These are phyloP conservation scores for Akanthomyces uredinophilus DNA, from an alignment of 2,329 filamentous ascomycete species.

Conservation along the genomic window DNA sequence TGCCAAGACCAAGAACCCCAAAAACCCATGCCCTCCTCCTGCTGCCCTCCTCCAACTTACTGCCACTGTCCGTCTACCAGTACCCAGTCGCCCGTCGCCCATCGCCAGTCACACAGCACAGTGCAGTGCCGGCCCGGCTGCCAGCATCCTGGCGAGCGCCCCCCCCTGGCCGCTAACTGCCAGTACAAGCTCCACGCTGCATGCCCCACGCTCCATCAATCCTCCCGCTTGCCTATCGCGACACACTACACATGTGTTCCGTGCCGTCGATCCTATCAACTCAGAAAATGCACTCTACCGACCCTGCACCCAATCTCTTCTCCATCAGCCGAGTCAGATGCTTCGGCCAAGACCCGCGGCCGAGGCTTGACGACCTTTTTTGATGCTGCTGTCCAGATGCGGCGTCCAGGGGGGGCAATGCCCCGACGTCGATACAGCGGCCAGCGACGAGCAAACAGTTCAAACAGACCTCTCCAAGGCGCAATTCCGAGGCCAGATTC, in stretches of 20 bases:
- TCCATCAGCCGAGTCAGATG: constrained; percentile 7
- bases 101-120: too few species aligned
- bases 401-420: not conserved
- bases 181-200: not conserved
- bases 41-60: too few species aligned
- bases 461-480: not conserved
- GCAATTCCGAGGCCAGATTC: not conserved
- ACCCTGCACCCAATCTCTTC: not conserved
- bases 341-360: not conserved
- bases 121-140: not conserved
- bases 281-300: not conserved
- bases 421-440: not conserved
- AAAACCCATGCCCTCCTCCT: too few species aligned
- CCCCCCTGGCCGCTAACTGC: not conserved
- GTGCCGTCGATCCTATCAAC: constrained; percentile 1
- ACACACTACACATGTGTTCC: not conserved
- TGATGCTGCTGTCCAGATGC: not conserved
- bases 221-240: not conserved
- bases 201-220: not conserved
- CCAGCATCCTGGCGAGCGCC: not conserved
- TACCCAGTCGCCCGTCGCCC: too few species aligned
- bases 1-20: not conserved
- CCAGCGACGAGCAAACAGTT: not conserved
- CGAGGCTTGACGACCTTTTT: not conserved
- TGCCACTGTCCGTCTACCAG: too few species aligned